Base-by-base conservation (phyloP, 495 filamentous ascomycete species). In the Podospora conica region DNA sequence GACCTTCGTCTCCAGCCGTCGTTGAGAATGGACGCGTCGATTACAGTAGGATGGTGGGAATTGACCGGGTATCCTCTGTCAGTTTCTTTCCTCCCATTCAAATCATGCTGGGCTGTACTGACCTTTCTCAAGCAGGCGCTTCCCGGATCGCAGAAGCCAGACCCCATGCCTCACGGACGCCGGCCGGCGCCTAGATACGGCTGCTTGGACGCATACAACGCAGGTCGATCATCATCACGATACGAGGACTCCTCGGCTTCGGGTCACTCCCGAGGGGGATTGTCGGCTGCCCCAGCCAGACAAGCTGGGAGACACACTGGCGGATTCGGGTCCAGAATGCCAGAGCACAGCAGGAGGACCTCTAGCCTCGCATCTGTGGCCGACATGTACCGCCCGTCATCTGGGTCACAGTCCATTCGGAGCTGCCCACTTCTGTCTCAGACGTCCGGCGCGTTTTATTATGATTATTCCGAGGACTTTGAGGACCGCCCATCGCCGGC, bases 1-100 rank as follows among this genome's bases (percentile, higher is more conserved):
- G 86, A 23, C 85, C 88, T 15, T 80, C 82, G 8, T 91, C 87
- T 4, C 88, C 87, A 29, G 84, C 86, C 54, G 68, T 85, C 58
- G 85, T 81, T 23, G 84, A 85, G 65, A 76, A 75, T 58, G 80
- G 80, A 27, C 69, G 63, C 20, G 71, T 82, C 61, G 79, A 83
- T 67, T 82, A 83, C 66, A 82, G 77, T 63, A 80, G 78, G 55
- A 81, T 81, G 77, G 78, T 81, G 55, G 81, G 79, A 63, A 81
- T 83, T 72, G 78, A 83, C 40, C 75, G 80, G 64, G 64, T 73
- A 21, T 77, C 77, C 61, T 76, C 79, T 67, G 81, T 83, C 53
- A 66, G 80, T 71, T 40, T 40, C 58, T 22, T 5, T 3, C 55
- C 4, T 23, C 24, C 9, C 12, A 20, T 15, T 33, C 55, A 58